A percentile compares a stretch with the other conserved stretches of the same genome.
Conservation (phyloP, 2,329 filamentous ascomycete species). For the Cryphonectria radicalis region DNA sequence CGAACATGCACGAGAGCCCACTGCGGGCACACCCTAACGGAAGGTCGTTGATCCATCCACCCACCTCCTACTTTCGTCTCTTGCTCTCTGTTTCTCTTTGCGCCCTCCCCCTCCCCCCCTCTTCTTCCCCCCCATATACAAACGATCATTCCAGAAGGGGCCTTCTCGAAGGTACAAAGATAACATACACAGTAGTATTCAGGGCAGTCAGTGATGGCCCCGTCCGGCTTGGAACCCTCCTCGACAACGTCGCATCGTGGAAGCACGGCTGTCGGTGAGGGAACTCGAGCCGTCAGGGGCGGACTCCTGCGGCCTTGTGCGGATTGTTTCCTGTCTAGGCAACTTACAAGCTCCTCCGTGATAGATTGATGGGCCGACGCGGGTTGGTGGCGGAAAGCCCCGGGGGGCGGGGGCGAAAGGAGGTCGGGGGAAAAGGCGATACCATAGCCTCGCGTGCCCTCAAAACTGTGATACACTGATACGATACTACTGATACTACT, state of each 20-base stretch:
- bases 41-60: not conserved
- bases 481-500: too few species aligned
- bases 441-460: not conserved
- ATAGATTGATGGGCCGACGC: not conserved
- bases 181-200: not conserved
- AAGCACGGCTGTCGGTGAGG: slow-evolving; percentile 10
- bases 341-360: slow-evolving; percentile 3
- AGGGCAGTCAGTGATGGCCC: not conserved
- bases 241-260: not conserved
- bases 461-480: not conserved
- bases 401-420: too few species aligned
- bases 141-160: not conserved
- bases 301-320: not conserved
- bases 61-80: not conserved
- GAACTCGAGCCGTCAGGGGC: slow-evolving; percentile 2
- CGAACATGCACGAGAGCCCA: slow-evolving; percentile 7
- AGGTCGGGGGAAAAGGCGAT: too few species aligned
- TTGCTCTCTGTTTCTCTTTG: not conserved
- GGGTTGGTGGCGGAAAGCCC: not conserved
- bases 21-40: not conserved
- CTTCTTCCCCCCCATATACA: too few species aligned
- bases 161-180: not conserved
- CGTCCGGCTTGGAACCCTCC: not conserved
- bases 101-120: too few species aligned
- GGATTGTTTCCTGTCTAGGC: not conserved